Evolutionary conservation across 164 flowering plant genomes (phyloP).

Genomic region (Chimonanthus salicifolius): DNA sequence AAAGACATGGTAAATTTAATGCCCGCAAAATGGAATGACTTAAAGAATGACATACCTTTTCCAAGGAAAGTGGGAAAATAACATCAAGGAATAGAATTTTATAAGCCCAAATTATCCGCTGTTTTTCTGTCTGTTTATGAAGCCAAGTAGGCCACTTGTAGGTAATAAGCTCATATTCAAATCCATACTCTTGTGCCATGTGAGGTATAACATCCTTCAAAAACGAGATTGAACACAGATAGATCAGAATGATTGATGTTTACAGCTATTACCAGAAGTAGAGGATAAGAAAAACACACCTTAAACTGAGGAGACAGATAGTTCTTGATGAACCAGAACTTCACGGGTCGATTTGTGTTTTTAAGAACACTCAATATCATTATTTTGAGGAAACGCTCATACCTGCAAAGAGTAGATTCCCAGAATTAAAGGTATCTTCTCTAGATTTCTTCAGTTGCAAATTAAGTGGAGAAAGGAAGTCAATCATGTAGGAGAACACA

Average conservation of each 20-base stretch:
- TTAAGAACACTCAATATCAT: slow-evolving; percentile 94
- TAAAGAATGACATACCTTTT: slow-evolving; percentile 48
- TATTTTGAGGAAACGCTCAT: slow-evolving; percentile 92
- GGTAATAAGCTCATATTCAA: slow-evolving; percentile 86
- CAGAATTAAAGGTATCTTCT: background rate
- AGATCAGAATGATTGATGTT: background rate
- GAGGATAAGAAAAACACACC: slow-evolving; percentile 28
- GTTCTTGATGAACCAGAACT: slow-evolving; percentile 99
- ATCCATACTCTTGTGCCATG: slow-evolving; percentile 92
- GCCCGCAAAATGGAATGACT: background rate
- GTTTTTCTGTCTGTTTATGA: slow-evolving; percentile 97
- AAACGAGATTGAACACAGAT: background rate
- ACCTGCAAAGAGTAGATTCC: slow-evolving; percentile 41
- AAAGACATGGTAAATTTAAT: background rate
- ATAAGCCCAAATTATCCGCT: slow-evolving; percentile 97
- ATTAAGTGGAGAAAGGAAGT: background rate
- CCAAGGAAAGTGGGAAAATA: slow-evolving; percentile 92
- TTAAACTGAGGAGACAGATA: slow-evolving; percentile 97
- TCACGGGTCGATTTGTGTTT: slow-evolving; percentile 85
- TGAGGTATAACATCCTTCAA: slow-evolving; percentile 89
- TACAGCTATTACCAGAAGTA: background rate
- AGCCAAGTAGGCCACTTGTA: slow-evolving; percentile 99
- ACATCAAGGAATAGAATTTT: slow-evolving; percentile 97
- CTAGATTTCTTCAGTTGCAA: background rate
- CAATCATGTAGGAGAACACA: background rate